These are phyloP conservation scores for Gossypium davidsonii DNA, from an alignment of 441 rosid genomes.

Conservation along the genomic window DNA sequence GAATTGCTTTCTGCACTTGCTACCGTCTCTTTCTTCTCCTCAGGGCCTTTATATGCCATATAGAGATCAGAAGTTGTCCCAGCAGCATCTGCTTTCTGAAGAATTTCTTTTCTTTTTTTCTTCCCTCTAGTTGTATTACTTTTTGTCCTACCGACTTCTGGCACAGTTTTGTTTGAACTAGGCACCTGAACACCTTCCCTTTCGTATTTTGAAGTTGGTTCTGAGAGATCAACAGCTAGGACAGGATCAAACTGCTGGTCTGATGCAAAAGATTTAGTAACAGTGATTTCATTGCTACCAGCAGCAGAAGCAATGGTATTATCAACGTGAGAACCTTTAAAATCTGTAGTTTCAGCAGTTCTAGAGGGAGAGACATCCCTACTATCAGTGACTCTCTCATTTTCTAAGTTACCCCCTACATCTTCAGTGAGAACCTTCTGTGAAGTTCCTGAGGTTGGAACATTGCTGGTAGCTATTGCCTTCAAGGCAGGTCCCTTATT, in stretches of 20 bases:
- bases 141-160: conserved; percentile 43
- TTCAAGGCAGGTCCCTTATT: conserved; percentile 23
- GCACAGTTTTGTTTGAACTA: conserved; percentile 40
- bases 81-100: conserved; percentile 51
- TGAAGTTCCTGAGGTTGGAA: conserved; percentile 23
- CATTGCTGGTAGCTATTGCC: conserved; percentile 14
- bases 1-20: conserved; percentile 29
- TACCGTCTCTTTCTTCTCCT: conserved; percentile 57
- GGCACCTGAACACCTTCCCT: conserved; percentile 28
- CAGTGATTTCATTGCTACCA: conserved; percentile 17
- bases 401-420: conserved; percentile 21
- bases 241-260: conserved; percentile 31
- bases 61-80: conserved; percentile 62
- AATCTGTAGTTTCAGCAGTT: conserved; percentile 17
- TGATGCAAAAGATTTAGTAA: conserved; percentile 16
- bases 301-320: conserved; percentile 18
- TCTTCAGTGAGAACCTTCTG: conserved; percentile 28
- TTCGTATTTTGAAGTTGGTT: conserved; percentile 27
- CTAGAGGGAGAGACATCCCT: conserved; percentile 25
- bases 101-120: conserved; percentile 61
- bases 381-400: conserved; percentile 18
- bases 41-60: conserved; percentile 86
- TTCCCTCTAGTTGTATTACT: conserved; percentile 34
- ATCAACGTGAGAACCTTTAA: conserved; percentile 24
- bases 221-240: conserved; percentile 24